Evolutionary conservation across 2,329 filamentous ascomycete species (phyloP), one percentile per base, ranked within the genome.

Genomic region (Aureobasidium sp.): DNA sequence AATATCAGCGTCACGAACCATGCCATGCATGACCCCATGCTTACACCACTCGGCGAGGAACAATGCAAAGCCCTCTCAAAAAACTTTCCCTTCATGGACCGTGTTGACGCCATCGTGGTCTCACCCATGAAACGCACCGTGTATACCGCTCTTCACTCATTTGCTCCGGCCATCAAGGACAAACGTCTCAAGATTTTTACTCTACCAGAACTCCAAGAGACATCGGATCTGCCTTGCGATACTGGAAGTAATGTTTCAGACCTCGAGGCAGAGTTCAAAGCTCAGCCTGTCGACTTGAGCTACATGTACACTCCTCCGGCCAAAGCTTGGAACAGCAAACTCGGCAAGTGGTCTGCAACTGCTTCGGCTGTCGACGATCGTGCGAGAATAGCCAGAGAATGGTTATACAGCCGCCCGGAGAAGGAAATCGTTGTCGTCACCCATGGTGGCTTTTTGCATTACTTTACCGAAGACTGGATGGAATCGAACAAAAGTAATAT

Each of bases 401-500:
- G 81, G 74, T 70, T 94, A 40, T 75, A 74, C 66, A 68, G 64
- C 10, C 68, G 76, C 25, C 74, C 74, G 4, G 80, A 83, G 66
- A 84, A 88, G 67, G 82, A 93, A 66, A 82, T 95, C 29, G 84
- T 87, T 0, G 79, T 91, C 1, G 89, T 95, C 8, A 87, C 89
- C 3, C 91, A 95, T 68, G 91, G 91, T 1, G 89, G 88, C 0
- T 88, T 92, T 66, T 71, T 95, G 67, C 91, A 96, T 71, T 95
- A 90, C 68, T 75, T 96, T 64, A 94, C 89, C 0, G 83, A 91
- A 65, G 90, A 95, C 68, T 95, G 86, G 84, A 78, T 84, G 58
- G 87, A 84, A 43, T 80, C 67, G 67, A 77, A 75, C 50, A 69
- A 27, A 73, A 45, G 58, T 60, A 54, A 46, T 25, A 43, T 33